Evolutionary conservation across 1,284 basidiomycete genomes (phyloP), one percentile per base, ranked within the genome.

Genomic region (Tilletia horrida): DNA sequence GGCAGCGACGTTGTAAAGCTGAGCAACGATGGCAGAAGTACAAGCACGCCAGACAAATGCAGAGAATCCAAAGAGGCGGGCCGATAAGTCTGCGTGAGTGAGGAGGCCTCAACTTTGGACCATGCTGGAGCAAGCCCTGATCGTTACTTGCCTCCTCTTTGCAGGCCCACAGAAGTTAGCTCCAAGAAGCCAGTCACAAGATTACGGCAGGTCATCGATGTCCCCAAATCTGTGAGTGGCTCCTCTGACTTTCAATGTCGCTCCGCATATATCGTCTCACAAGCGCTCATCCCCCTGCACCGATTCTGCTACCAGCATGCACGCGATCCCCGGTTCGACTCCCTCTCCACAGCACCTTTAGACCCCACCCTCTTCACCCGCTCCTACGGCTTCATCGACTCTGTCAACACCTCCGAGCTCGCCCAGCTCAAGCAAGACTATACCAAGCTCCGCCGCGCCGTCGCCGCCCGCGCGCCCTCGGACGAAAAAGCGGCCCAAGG

Each of bases 301-400:
- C n/a, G n/a, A n/a, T n/a, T n/a, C 13, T 48, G 8, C 47, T 11
- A 16, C 18, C 55, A 59, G 55, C 55, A 40, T 29, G 55, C 27
- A 18, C 27, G 55, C 9, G 55, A 59, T n/a, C 55, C 55, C 29
- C 55, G 55, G 27, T 59, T 59, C 55, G 55, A 59, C 55, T 59
- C 55, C 27, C 29, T 59, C 16, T 59, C 55, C 29, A 59, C 55
- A 3, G 27, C 55, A 9, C 25, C 55, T 13, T 21, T 59, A 8
- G 31, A 59, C 55, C 18, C 14, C 3, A 18, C 27, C 55, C 29
- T 35, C 27, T 59, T 59, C 55, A 29, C 27, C 29, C 55, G 29
- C 2, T 35, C 55, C 9, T 59, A 59, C 29, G 18, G 25, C 35
- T 59, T 59, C 55, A 29, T 59, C 25, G 27, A 59, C 55, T 31